Evolutionary conservation across 768 basidiomycete species (phyloP).

Genomic region (Boletus sp.): DNA sequence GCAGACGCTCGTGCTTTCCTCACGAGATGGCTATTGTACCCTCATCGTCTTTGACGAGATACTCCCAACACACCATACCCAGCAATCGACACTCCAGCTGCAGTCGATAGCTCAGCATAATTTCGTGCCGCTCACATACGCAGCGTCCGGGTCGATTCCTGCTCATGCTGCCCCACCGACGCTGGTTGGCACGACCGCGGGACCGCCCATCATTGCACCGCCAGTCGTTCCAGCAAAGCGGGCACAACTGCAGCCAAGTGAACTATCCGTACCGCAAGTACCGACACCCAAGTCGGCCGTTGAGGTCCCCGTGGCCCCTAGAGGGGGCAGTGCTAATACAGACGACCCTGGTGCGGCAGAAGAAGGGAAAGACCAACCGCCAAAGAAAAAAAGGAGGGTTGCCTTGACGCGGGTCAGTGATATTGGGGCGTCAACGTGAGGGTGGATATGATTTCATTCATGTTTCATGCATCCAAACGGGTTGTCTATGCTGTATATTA

Average conservation of each 20-base stretch:
- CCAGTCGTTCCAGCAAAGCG: constrained; percentile 37
- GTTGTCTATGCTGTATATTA: constrained; percentile 14
- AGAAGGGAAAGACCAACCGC: constrained; percentile 47
- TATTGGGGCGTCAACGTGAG: constrained; percentile 32
- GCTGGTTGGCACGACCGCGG: constrained; percentile 36
- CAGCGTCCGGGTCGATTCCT: constrained; percentile 12
- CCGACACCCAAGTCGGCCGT: constrained; percentile 32
- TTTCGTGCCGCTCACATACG: constrained; percentile 57
- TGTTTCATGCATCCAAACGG: constrained; percentile 2
- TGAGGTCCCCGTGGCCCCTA: constrained; percentile 19
- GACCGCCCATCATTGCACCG: constrained; percentile 30
- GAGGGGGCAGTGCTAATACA: constrained; percentile 12
- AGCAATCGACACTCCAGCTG: constrained; percentile 87
- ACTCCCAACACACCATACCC: constrained; percentile 81
- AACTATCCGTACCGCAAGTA: constrained; percentile 5
- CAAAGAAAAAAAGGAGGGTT: constrained; percentile 86
- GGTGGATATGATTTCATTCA: neutral
- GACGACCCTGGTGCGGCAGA: constrained; percentile 14
- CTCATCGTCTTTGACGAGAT: constrained; percentile 94
- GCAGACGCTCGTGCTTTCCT: constrained; percentile 85
- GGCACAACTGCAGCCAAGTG: constrained; percentile 30
- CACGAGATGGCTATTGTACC: constrained; percentile 97
- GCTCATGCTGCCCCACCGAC: constrained; percentile 21
- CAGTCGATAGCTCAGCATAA: constrained; percentile 89
- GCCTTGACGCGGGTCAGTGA: constrained; percentile 71